Evolutionary conservation across 306 rosid genomes (phyloP), one percentile per base, ranked within the genome.

Genomic region (Citrullus mucosospermus): DNA sequence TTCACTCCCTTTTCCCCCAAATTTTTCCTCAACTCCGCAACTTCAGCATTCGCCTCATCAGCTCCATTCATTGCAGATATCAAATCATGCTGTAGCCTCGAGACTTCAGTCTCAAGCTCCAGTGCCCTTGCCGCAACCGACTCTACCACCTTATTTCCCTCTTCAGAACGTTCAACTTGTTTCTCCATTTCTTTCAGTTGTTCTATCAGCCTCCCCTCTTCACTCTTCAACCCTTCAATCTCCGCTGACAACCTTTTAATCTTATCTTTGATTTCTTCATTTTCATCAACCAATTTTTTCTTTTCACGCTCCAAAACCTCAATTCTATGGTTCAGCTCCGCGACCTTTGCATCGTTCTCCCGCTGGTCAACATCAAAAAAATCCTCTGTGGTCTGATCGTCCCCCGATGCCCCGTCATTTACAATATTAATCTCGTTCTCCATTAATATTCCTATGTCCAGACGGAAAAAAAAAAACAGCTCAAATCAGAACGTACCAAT

Each of bases 71-170:
- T 79, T 10, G 96, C 83, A 25, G 89, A 6, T 12, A 86, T 44
- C 75, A 87, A 75, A 38, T 96, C 97, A 15, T 91, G 91, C 8
- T 92, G 98, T 11, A 96, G 89, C 93, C 97, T 96, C 6, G 88
- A 13, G 22, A 91, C 76, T 78, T 91, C 94, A 1, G 91, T 85
- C 88, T 96, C 99, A 5, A 96, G 91, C 46, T 90, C 93, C 50
- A 78, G 82, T 36, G 98, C 98, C 69, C 97, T 85, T 0, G 85
- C 88, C 0, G 91, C 97, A 54, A 91, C 89, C 3, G 78, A 82
- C 69, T 85, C 89, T 18, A 81, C 14, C 9, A 83, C 90, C 82
- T 66, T 88, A 61, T 6, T 82, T 1, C 85, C 83, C 39, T 87
- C 98, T 7, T 72, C 80, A 4, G 81, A 78, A 63, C 10, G 78